Evolutionary conservation across 2,329 filamentous ascomycete genomes (phyloP), one percentile per base, ranked within the genome.

Genomic region (Apiospora hydei): DNA sequence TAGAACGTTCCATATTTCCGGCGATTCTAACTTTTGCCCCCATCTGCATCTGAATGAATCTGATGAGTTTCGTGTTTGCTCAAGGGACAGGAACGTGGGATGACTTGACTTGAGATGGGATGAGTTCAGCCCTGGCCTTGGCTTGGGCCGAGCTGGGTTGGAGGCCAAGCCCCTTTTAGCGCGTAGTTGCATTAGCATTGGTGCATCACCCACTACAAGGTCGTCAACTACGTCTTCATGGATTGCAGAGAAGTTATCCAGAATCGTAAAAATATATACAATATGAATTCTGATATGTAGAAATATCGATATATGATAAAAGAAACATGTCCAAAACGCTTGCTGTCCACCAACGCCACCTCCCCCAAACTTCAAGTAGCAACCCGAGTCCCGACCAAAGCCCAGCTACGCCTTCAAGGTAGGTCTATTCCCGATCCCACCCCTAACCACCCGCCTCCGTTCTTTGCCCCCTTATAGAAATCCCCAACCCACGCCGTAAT

Each of bases 401-500:
- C 16, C 18, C 57, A 38, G 18, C 10, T 41, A 61, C 6, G 11
- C 18, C 53, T 8, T 21, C 26, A 34, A 14, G 16, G 14, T 38
- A 34, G 38, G 30, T 10, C 30, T 5, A 10, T n/a, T 4, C 18
- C 57, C 53, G 34, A 64, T 41, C 7, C 34, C 34, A 14, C 34
- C 57, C 34, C 34, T 41, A 10, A 2, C 21, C 34, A 41, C n/a
- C n/a, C 66, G n/a, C 6, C 66, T 68, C 26, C 11, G 21, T 24
- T 21, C 8, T n/a, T 21, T 18, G 8, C 38, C 24, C 8, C n/a
- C 41, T 47, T 68, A 5, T 83, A 84, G 71, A 82, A 90, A 74
- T 89, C 86, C 0, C 76, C 80, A 4, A 89, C 85, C 88, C 88
- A 90, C n/a, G 78, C 78, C 73, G 83, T 84, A 67, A 91, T 84